Conservation (phyloP, 1,139 yeast genomes). For the Blastobotrys apis region DNA sequence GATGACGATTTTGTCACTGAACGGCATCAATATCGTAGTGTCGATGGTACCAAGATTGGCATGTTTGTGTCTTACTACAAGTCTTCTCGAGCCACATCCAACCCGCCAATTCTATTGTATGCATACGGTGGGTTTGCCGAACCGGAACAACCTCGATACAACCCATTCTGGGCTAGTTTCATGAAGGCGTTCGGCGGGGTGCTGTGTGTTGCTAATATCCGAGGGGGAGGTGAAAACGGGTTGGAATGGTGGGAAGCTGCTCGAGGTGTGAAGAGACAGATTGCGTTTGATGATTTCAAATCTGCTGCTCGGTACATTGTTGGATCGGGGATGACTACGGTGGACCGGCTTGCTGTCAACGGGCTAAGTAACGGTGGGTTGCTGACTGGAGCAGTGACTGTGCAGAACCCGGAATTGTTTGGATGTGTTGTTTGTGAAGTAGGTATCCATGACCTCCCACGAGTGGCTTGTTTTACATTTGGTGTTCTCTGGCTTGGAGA, state of each 20-base stretch:
- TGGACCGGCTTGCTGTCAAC: neutral
- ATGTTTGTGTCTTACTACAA: slow-evolving; percentile 2
- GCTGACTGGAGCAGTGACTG: neutral
- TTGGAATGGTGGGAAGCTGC: neutral
- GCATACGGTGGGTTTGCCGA: slow-evolving; percentile 1
- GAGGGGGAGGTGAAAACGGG: slow-evolving; percentile 1
- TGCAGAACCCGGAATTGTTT: neutral
- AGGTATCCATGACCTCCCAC: neutral
- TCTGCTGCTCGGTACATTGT: slow-evolving; percentile 1
- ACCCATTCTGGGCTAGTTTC: neutral
- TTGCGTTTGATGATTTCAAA: slow-evolving; percentile 1
- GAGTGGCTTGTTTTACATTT: neutral
- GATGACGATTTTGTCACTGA: neutral
- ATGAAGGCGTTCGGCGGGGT: neutral
- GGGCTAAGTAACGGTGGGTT: neutral
- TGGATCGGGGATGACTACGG: neutral
- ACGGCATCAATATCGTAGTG: neutral
- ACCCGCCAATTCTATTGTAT: neutral
- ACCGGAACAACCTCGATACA: neutral
- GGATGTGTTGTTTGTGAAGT: neutral
- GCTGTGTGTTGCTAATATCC: neutral
- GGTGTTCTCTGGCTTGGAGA: neutral
- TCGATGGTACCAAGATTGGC: neutral
- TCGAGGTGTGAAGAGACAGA: neutral
- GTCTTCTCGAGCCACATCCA: neutral